phyloP scores from a whole-genome alignment of 768 basidiomycete species.

The Holtermanniella nyarrowii region DNA sequence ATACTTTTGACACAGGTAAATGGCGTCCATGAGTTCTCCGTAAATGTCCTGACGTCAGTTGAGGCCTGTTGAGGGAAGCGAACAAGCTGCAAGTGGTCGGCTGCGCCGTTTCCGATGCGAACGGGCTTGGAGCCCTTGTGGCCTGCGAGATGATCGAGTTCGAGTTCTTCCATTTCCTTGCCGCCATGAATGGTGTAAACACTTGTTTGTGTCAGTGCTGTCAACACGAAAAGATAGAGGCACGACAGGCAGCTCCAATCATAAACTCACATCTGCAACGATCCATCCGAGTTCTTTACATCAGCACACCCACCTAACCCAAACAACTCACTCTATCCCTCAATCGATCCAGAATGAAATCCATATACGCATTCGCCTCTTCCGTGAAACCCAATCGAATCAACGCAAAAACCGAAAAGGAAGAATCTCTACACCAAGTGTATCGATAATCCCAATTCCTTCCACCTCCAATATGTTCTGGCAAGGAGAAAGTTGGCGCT shows the following conservation, averaged over 20 bases:
- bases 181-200: constrained; percentile 79
- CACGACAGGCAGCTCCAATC: background rate
- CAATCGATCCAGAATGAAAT: constrained; percentile 77
- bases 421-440: constrained; percentile 74
- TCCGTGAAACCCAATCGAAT: constrained; percentile 87
- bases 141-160: constrained; percentile 73
- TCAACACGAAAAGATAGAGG: too few species aligned
- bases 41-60: constrained; percentile 68
- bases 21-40: constrained; percentile 88
- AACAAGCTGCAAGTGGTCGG: constrained; percentile 81
- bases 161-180: constrained; percentile 67
- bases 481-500: constrained; percentile 87
- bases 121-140: constrained; percentile 43
- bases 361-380: constrained; percentile 75
- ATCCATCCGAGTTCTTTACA: constrained; percentile 68
- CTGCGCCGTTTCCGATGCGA: constrained; percentile 85
- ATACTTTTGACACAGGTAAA: constrained; percentile 86
- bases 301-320: background rate
- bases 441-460: constrained; percentile 60
- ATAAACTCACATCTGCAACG: constrained; percentile 66
- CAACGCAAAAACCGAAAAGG: constrained; percentile 89
- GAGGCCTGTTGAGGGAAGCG: constrained; percentile 6
- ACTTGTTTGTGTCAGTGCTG: too few species aligned
- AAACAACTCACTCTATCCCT: constrained; percentile 48
- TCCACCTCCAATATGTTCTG: constrained; percentile 80